A percentile compares a stretch with the other conserved stretches of the same genome.
phyloP scores from a whole-genome alignment of 2,329 filamentous ascomycete genomes.

The Septoria linicola region DNA sequence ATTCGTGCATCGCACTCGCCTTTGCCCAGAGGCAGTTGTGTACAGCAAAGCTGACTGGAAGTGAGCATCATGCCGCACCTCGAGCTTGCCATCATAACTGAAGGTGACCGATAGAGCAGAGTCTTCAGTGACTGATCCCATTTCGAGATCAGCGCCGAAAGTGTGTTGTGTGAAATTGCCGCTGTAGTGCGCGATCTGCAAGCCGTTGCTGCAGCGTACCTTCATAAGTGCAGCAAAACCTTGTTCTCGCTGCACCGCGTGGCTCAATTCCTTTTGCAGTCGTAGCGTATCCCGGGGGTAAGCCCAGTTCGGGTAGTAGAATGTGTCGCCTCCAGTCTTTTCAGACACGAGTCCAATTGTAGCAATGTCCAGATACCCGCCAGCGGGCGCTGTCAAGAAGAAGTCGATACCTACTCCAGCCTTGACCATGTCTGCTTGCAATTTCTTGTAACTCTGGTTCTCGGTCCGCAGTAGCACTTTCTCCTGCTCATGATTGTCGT shows the following conservation, averaged over 20 bases:
- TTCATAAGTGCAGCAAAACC: constrained; percentile 98
- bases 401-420: constrained; percentile 87
- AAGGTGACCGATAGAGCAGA: constrained; percentile 91
- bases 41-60: constrained; percentile 96
- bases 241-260: constrained; percentile 83
- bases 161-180: constrained; percentile 96
- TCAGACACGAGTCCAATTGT: constrained; percentile 86
- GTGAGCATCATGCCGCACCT: constrained; percentile 92
- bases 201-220: constrained; percentile 92
- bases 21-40: constrained; percentile 84
- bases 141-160: constrained; percentile 90
- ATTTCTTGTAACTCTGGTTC: constrained; percentile 81
- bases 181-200: constrained; percentile 91
- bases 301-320: constrained; percentile 96
- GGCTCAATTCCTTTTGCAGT: constrained; percentile 79
- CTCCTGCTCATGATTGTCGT: constrained; percentile 78
- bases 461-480: constrained; percentile 91
- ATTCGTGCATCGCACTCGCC: constrained; percentile 89
- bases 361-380: constrained; percentile 88
- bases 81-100: constrained; percentile 94
- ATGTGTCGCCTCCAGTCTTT: constrained; percentile 90
- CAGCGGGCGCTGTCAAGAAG: constrained; percentile 87
- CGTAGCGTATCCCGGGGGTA: constrained; percentile 80
- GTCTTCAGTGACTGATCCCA: constrained; percentile 88
- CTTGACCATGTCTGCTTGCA: constrained; percentile 82